A percentile compares a stretch with the other conserved stretches of the same genome.
These are phyloP conservation scores for Aspergillus fischeri DNA, from an alignment of 2,329 filamentous ascomycete species.

Conservation along the genomic window DNA sequence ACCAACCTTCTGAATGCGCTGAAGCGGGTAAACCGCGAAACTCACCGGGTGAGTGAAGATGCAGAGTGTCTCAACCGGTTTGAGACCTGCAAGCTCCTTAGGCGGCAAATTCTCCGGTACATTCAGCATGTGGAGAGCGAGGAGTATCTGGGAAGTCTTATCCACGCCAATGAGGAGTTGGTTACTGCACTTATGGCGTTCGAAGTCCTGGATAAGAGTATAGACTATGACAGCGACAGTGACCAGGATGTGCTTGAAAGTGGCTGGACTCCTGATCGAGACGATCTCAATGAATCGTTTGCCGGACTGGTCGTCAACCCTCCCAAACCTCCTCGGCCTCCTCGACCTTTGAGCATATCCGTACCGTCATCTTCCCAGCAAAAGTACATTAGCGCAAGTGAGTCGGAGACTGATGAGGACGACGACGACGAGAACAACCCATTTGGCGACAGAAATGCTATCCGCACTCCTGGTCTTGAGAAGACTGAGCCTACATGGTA, in stretches of 20 bases:
- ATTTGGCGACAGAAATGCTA: slow-evolving; percentile 76
- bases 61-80: slow-evolving; percentile 69
- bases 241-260: slow-evolving; percentile 50
- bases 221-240: slow-evolving; percentile 61
- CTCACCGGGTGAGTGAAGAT: slow-evolving; percentile 83
- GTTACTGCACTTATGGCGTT: slow-evolving; percentile 90
- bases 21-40: slow-evolving; percentile 86
- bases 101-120: slow-evolving; percentile 81
- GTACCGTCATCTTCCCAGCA: slow-evolving; percentile 18
- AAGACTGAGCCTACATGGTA: slow-evolving; percentile 34
- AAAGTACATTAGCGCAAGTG: slow-evolving; percentile 52
- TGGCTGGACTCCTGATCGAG: slow-evolving; percentile 26
- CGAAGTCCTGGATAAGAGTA: slow-evolving; percentile 74
- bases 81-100: slow-evolving; percentile 78
- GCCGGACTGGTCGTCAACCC: slow-evolving; percentile 34
- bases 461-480: slow-evolving; percentile 31
- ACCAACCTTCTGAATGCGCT: slow-evolving; percentile 85
- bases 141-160: slow-evolving; percentile 83
- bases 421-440: slow-evolving; percentile 82
- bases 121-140: slow-evolving; percentile 90
- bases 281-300: slow-evolving; percentile 29
- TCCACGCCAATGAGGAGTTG: slow-evolving; percentile 95
- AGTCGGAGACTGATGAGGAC: slow-evolving; percentile 49
- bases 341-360: slow-evolving; percentile 57
- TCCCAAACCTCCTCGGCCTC: slow-evolving; percentile 44